These are phyloP conservation scores for Ammopiptanthus mongolicus DNA, from an alignment of 306 rosid species.

Conservation along the genomic window DNA sequence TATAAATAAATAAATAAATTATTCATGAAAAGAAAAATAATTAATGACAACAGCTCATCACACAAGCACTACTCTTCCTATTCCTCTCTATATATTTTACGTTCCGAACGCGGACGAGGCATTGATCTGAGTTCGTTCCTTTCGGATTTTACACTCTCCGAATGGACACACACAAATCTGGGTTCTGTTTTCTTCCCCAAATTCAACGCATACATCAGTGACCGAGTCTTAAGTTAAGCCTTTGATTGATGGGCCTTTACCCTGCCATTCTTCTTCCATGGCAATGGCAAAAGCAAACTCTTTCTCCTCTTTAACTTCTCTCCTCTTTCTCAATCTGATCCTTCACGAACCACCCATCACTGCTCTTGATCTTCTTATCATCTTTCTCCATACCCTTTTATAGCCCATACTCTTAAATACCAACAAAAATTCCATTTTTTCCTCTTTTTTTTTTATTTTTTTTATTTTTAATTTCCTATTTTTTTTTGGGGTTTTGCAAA, in stretches of 20 bases:
- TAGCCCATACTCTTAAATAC: slow-evolving; percentile 28
- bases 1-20: too few relatives aligned
- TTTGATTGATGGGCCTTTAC: slow-evolving; percentile 64
- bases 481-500: neutral
- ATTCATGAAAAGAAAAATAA: too few relatives aligned
- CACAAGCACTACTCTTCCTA: too few relatives aligned
- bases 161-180: neutral
- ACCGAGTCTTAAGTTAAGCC: neutral
- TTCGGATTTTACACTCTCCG: neutral
- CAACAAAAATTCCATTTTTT: neutral
- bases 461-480: neutral
- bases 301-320: slow-evolving; percentile 20
- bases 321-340: slow-evolving; percentile 36
- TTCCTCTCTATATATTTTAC: neutral
- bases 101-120: neutral
- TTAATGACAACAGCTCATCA: too few relatives aligned
- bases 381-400: slow-evolving; percentile 82
- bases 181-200: neutral
- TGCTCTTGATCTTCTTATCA: slow-evolving; percentile 77
- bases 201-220: neutral
- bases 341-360: slow-evolving; percentile 65
- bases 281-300: slow-evolving; percentile 26
- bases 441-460: neutral
- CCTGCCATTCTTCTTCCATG: slow-evolving; percentile 40
- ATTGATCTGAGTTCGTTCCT: neutral